Evolutionary conservation across 192 early-diverging fungal genomes (phyloP).

Genomic region (Rhizoclosmatium sp.): DNA sequence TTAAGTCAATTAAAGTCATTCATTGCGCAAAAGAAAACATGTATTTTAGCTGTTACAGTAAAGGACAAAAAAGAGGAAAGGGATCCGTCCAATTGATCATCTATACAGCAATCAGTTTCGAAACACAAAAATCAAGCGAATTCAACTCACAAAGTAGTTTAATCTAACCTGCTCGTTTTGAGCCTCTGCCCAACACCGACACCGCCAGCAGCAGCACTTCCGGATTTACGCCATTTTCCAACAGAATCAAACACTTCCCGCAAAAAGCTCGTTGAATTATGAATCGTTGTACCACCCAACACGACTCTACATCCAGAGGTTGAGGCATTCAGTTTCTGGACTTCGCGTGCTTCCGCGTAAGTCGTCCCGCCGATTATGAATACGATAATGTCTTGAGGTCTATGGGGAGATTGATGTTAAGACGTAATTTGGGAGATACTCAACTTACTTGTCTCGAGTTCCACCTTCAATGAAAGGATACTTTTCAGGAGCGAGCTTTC

Average conservation of each 20-base stretch:
- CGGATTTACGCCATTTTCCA: conserved; percentile 36
- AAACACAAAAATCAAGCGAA: neutral
- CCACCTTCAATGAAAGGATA: conserved; percentile 81
- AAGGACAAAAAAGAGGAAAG: too few relatives aligned
- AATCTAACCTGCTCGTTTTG: conserved; percentile 39
- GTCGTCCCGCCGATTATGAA: conserved; percentile 97
- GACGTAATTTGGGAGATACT: neutral
- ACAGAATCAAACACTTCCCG: conserved; percentile 53
- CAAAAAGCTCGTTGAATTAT: conserved; percentile 70
- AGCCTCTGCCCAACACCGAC: conserved; percentile 10
- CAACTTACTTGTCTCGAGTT: conserved; percentile 61
- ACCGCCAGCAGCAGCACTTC: neutral
- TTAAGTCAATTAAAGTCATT: too few relatives aligned
- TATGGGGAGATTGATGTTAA: conserved; percentile 8
- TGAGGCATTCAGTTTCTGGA: conserved; percentile 82
- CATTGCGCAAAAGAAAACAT: too few relatives aligned
- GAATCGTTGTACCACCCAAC: conserved; percentile 91
- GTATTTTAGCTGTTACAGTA: too few relatives aligned
- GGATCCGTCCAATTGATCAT: too few relatives aligned
- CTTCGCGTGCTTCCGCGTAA: conserved; percentile 88
- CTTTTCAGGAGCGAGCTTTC: conserved; percentile 74
- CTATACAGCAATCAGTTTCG: too few relatives aligned
- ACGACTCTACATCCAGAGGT: conserved; percentile 82
- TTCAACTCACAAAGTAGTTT: neutral
- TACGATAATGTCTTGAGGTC: conserved; percentile 94